Evolutionary conservation across 164 flowering plant genomes (phyloP).

Genomic region (Akebia trifoliata): DNA sequence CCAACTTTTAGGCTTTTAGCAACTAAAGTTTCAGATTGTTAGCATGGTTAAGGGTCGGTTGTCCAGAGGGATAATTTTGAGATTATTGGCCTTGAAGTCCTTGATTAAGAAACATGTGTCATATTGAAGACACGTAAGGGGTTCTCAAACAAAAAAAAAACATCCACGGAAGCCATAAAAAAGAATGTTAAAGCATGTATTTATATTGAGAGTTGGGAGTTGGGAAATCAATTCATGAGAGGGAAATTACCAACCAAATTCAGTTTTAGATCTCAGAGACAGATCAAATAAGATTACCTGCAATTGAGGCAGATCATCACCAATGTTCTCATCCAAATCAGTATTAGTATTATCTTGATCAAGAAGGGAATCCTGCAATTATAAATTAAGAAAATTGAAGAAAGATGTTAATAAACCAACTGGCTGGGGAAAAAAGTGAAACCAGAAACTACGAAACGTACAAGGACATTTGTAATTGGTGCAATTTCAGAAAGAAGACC

Average conservation of each 20-base stretch:
- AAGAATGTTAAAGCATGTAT: no score
- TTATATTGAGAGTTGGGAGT: no score
- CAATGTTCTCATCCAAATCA: conserved; percentile 10
- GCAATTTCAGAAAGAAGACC: conserved; percentile 54
- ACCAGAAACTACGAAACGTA: conserved; percentile 16
- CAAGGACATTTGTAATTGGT: conserved; percentile 32
- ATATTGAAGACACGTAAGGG: no score
- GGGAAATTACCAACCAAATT: background rate
- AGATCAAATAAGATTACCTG: conserved; percentile 38
- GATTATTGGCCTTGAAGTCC: no score
- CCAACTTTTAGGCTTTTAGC: no score
- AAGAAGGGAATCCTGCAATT: conserved; percentile 34
- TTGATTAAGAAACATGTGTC: no score
- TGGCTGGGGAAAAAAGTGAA: background rate
- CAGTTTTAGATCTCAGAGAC: background rate
- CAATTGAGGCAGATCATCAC: conserved; percentile 26
- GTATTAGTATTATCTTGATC: conserved; percentile 23
- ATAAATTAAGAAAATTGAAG: background rate
- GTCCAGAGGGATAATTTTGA: background rate
- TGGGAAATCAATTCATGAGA: background rate
- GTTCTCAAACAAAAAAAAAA: no score
- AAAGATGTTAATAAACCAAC: background rate
- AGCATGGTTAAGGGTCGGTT: background rate
- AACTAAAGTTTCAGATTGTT: background rate
- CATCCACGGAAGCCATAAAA: no score